Percentiles rank a stretch among this genome's conserved stretches.
These are phyloP conservation scores for Colletotrichum incanum DNA, from an alignment of 2,329 filamentous ascomycete species.

Conservation along the genomic window DNA sequence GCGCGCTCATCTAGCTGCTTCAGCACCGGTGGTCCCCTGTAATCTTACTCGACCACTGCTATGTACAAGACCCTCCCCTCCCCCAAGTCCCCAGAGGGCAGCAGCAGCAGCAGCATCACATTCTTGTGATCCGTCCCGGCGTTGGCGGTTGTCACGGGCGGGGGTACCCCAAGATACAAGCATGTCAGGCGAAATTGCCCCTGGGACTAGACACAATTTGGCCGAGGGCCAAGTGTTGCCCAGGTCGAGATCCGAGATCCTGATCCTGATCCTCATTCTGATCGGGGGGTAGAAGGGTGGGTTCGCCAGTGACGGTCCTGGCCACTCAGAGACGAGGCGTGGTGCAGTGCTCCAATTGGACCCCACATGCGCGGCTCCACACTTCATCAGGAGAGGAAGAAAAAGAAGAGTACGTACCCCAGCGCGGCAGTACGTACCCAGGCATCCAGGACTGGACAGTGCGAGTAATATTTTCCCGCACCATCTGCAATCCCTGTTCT, in stretches of 20 bases:
- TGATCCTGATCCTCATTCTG: conserved; percentile 37
- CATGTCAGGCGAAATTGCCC: conserved; percentile 20
- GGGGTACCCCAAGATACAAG: conserved; percentile 32
- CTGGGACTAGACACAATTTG: conserved; percentile 25
- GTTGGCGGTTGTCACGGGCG: conserved; percentile 26
- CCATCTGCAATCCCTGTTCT: conserved; percentile 21
- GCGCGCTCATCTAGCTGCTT: background rate
- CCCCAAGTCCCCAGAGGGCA: background rate
- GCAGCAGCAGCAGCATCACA: background rate
- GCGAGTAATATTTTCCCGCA: conserved; percentile 10
- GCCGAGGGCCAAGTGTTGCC: conserved; percentile 24
- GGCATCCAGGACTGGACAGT: conserved; percentile 6
- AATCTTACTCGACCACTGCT: conserved; percentile 5
- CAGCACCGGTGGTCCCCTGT: conserved; percentile 1
- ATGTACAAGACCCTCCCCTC: background rate
- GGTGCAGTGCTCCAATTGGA: background rate
- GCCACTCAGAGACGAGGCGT: background rate
- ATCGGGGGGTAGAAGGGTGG: conserved; percentile 17
- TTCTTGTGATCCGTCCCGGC: background rate
- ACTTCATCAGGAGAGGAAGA: conserved; percentile 4
- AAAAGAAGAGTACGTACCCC: conserved; percentile 19
- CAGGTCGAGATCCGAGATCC: conserved; percentile 41
- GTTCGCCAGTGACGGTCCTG: background rate
- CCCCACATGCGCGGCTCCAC: conserved; percentile 8
- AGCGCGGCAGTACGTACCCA: background rate